These are phyloP conservation scores for Mycena kentingensis DNA, from an alignment of 768 basidiomycete species.

Conservation along the genomic window DNA sequence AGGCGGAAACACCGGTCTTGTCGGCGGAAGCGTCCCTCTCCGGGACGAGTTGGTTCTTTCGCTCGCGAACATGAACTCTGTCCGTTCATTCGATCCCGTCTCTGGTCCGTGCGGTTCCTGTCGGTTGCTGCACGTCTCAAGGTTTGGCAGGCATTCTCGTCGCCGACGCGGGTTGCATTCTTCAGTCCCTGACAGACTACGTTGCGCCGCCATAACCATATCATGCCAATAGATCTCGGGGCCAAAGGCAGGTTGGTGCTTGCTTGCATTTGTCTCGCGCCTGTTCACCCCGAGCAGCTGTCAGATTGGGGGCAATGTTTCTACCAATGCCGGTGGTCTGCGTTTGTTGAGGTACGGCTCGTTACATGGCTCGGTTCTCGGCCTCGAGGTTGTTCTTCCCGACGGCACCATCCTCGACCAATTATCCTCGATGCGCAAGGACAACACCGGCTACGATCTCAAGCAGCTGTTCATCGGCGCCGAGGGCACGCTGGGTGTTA, in stretches of 20 bases:
- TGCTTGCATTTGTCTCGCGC: constrained; percentile 1
- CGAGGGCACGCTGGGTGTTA: constrained; percentile 93
- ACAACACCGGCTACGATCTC: constrained; percentile 97
- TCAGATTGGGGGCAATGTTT: constrained; percentile 96
- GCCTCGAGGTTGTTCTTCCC: constrained; percentile 92
- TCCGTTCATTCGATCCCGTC: constrained; percentile 81
- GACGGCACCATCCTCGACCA: constrained; percentile 91
- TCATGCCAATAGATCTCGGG: constrained; percentile 95
- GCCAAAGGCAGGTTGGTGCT: constrained; percentile 85
- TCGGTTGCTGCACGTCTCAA: constrained; percentile 14
- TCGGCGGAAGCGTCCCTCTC: constrained; percentile 91
- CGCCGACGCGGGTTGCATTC: constrained; percentile 92
- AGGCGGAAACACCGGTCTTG: constrained; percentile 97
- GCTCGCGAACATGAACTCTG: constrained; percentile 76
- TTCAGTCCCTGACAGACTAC: constrained; percentile 85
- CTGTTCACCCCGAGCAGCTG: constrained; percentile 53
- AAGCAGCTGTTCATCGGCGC: constrained; percentile 98
- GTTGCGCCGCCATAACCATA: constrained; percentile 86
- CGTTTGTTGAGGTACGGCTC: constrained; percentile 93
- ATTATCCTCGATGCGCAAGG: constrained; percentile 89
- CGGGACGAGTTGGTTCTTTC: constrained; percentile 87
- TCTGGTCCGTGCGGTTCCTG: constrained; percentile 56
- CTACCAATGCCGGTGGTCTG: constrained; percentile 98
- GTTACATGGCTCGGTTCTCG: constrained; percentile 91
- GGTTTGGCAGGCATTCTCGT: constrained; percentile 72